Conservation (phyloP, 257 asterid species). For the Plantago elongata region DNA sequence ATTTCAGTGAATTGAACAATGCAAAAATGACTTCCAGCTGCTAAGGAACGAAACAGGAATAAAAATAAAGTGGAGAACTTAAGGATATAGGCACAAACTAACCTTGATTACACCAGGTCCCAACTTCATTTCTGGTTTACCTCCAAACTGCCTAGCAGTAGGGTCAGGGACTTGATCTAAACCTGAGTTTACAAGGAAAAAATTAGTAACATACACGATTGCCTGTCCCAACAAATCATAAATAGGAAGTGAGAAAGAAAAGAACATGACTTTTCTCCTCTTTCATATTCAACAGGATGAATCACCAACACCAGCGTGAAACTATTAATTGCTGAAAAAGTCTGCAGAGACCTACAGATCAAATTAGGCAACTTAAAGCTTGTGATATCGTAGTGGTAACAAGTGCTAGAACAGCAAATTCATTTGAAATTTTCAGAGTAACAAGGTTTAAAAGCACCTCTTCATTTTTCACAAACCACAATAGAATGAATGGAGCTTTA, state of each 20-base stretch:
- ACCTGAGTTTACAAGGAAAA: slow-evolving; percentile 13
- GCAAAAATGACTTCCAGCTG: not conserved
- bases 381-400: not conserved
- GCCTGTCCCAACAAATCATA: not conserved
- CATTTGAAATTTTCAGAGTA: no score
- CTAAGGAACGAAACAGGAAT: not conserved
- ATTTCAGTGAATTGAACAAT: not conserved
- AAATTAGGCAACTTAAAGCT: slow-evolving; percentile 7
- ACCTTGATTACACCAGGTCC: slow-evolving; percentile 42
- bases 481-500: no score
- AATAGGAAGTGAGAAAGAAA: not conserved
- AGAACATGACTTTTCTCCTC: not conserved
- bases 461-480: no score
- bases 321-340: slow-evolving; percentile 4
- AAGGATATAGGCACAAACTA: slow-evolving; percentile 1
- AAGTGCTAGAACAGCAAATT: not conserved
- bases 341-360: slow-evolving; percentile 8
- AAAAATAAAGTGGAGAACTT: slow-evolving; percentile 1
- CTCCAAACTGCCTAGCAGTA: slow-evolving; percentile 22
- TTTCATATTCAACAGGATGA: not conserved
- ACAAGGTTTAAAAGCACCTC: no score
- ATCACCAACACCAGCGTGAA: slow-evolving; percentile 12
- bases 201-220: slow-evolving; percentile 6
- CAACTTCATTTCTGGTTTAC: slow-evolving; percentile 21
- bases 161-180: slow-evolving; percentile 33